Conservation (phyloP, 1,139 yeast species). For the Yamadazyma kanchanaburiensis region DNA sequence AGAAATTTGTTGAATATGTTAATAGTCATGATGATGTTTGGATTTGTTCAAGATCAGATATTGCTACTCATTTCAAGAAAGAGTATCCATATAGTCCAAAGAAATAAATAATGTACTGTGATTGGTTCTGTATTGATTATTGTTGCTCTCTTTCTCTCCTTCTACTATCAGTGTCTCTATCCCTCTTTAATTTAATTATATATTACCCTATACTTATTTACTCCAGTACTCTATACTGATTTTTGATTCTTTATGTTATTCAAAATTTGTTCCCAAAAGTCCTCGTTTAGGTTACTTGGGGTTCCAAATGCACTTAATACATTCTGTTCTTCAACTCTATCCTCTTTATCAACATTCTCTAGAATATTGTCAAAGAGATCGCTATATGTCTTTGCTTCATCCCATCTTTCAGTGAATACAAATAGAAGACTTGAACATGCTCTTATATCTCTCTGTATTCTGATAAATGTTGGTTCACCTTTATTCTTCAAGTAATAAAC, state of each 20-base stretch:
- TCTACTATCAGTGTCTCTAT: too few relatives aligned
- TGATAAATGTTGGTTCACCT: constrained; percentile 11
- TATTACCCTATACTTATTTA: too few relatives aligned
- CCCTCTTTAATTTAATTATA: too few relatives aligned
- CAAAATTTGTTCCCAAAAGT: constrained; percentile 14
- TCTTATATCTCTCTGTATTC: constrained; percentile 12
- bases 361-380: constrained; percentile 12
- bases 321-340: background rate
- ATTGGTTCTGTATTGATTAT: too few relatives aligned
- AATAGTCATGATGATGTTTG: constrained; percentile 27
- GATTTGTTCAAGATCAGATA: constrained; percentile 33
- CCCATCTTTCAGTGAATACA: constrained; percentile 14
- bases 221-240: too few relatives aligned
- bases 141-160: too few relatives aligned
- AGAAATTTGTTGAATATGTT: constrained; percentile 31
- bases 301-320: background rate
- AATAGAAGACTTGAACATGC: constrained; percentile 14
- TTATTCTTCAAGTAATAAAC: constrained; percentile 11
- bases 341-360: constrained; percentile 6
- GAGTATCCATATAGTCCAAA: constrained; percentile 15
- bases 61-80: constrained; percentile 24
- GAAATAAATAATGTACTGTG: too few relatives aligned
- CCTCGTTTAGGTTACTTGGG: constrained; percentile 5
- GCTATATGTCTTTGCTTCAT: constrained; percentile 13
- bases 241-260: constrained; percentile 5